Percentiles rank a stretch among this genome's conserved stretches.
phyloP scores from a whole-genome alignment of 73 alveolate genomes.

The Symbiodinium natans region DNA sequence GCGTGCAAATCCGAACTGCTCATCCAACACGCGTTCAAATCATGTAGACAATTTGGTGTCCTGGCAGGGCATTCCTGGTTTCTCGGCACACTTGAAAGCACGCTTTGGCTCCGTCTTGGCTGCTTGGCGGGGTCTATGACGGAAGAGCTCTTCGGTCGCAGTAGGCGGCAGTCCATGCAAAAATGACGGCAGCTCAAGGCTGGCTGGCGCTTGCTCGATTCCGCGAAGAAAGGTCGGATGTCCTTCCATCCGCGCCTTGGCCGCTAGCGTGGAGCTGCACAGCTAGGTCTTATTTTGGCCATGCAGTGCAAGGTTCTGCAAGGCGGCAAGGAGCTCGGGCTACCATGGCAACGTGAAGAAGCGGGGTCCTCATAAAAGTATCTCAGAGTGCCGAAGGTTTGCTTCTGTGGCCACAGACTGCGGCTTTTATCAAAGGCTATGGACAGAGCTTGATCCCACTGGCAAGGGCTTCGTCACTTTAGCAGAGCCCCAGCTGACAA shows the following conservation, averaged over 20 bases:
- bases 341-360: conserved; percentile 84
- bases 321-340: conserved; percentile 72
- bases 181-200: too few relatives aligned
- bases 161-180: too few relatives aligned
- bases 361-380: neutral
- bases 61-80: conserved; percentile 54
- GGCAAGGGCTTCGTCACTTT: conserved; percentile 47
- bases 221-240: conserved; percentile 64
- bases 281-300: neutral
- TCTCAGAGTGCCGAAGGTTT: neutral
- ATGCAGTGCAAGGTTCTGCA: conserved; percentile 23
- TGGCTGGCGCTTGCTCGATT: conserved; percentile 71
- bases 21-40: too few relatives aligned
- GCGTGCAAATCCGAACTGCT: too few relatives aligned
- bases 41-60: too few relatives aligned
- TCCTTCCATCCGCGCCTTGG: conserved; percentile 45
- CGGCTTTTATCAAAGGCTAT: conserved; percentile 17
- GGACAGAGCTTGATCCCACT: conserved; percentile 43
- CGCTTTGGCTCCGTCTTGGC: conserved; percentile 87
- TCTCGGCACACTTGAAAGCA: conserved; percentile 31
- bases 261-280: neutral
- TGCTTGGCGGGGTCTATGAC: neutral
- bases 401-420: neutral
- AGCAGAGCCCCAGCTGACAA: conserved; percentile 24
- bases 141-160: too few relatives aligned